phyloP scores from a whole-genome alignment of 140 eudicot genomes.

The Ambrosia hybrid region DNA sequence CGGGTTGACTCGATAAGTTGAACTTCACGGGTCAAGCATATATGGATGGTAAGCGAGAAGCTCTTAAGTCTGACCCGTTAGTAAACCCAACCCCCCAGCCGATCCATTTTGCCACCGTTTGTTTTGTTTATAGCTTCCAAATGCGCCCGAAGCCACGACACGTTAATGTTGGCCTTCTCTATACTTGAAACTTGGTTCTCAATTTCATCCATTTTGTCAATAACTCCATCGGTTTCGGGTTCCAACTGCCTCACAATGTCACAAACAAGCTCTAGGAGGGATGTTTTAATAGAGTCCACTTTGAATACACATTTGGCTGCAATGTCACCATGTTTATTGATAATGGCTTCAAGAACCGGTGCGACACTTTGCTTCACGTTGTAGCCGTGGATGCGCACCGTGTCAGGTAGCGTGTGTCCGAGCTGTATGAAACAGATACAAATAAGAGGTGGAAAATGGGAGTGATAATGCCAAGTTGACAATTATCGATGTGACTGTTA shows the following conservation, averaged over 20 bases:
- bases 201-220: neutral
- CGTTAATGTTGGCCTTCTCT: neutral
- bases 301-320: neutral
- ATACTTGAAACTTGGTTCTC: neutral
- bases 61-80: neutral
- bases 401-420: too few species aligned
- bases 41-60: neutral
- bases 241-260: neutral
- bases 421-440: too few species aligned
- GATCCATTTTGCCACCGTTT: neutral
- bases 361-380: too few species aligned
- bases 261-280: conserved; percentile 1
- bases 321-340: too few species aligned
- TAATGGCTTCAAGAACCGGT: too few species aligned
- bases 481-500: too few species aligned
- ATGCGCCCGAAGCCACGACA: neutral
- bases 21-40: neutral
- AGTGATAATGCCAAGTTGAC: too few species aligned
- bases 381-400: too few species aligned
- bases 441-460: too few species aligned
- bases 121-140: neutral
- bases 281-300: neutral
- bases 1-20: too few species aligned
- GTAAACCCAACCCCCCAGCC: neutral
- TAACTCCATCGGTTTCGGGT: neutral